These are phyloP conservation scores for Phaffia australis DNA, from an alignment of 768 basidiomycete genomes.

Conservation along the genomic window DNA sequence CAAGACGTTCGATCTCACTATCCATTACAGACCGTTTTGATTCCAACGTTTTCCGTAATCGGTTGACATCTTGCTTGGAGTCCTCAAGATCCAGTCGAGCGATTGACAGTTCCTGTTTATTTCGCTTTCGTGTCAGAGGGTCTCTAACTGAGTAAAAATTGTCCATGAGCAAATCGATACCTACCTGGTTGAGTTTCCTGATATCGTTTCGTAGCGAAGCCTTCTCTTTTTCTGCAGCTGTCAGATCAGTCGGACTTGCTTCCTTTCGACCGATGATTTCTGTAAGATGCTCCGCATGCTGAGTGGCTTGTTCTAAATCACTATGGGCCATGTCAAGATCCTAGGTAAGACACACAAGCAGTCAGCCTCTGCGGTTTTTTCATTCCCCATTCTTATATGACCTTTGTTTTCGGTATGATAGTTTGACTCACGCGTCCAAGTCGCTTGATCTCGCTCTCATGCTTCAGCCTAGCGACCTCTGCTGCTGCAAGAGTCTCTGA, in stretches of 20 bases:
- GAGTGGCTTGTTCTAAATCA: conserved; percentile 3
- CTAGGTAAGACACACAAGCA: neutral
- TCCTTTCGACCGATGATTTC: neutral
- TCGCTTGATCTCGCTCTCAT: too few species aligned
- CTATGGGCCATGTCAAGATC: conserved; percentile 3
- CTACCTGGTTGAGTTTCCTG: conserved; percentile 35
- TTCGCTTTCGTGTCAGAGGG: neutral
- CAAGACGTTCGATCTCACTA: conserved; percentile 28
- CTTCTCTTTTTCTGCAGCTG: neutral
- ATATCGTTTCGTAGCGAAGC: conserved; percentile 27
- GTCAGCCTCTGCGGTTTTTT: too few species aligned
- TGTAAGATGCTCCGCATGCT: conserved; percentile 3
- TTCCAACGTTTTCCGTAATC: conserved; percentile 11
- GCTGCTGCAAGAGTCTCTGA: too few species aligned
- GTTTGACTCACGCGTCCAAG: too few species aligned
- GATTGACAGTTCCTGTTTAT: neutral
- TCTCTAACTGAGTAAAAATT: neutral
- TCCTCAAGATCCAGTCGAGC: conserved; percentile 4
- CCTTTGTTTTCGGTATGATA: too few species aligned
- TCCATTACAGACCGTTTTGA: neutral
- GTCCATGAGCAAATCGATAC: neutral
- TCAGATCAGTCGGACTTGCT: neutral
- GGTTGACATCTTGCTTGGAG: conserved; percentile 12
- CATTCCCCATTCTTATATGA: too few species aligned
- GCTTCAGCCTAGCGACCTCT: too few species aligned